Conservation (phyloP, 192 early-diverging fungal species). For the Diversispora epigaea region DNA sequence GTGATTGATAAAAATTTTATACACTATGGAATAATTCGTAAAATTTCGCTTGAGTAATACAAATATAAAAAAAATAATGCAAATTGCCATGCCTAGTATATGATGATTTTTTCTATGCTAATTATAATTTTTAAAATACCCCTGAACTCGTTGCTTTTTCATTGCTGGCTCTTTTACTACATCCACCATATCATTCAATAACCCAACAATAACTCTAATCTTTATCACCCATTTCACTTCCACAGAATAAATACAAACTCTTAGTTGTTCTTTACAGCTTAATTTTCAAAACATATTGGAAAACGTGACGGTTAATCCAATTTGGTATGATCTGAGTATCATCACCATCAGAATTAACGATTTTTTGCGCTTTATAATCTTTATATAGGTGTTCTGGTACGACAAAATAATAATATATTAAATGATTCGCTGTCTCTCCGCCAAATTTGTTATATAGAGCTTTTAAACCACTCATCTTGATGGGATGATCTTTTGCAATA, state of each 20-base stretch:
- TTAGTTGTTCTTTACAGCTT: slow-evolving; percentile 7
- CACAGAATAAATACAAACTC: background rate
- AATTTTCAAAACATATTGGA: slow-evolving; percentile 24
- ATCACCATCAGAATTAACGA: slow-evolving; percentile 7
- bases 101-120: too few species aligned
- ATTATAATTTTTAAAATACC: background rate
- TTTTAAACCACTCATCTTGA: slow-evolving; percentile 1
- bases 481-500: background rate
- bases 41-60: too few species aligned
- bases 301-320: background rate
- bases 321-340: background rate
- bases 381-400: slow-evolving; percentile 1
- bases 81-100: too few species aligned
- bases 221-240: background rate
- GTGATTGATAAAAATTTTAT: too few species aligned
- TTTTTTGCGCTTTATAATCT: background rate
- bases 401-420: slow-evolving; percentile 9
- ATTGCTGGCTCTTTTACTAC: slow-evolving; percentile 1
- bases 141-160: slow-evolving; percentile 9
- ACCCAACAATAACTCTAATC: too few species aligned
- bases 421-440: background rate
- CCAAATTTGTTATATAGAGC: background rate
- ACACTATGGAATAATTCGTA: too few species aligned
- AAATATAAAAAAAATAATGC: too few species aligned
- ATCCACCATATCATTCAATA: background rate